Evolutionary conservation across 768 basidiomycete genomes (phyloP), one percentile per base, ranked within the genome.

Genomic region (Lentinula sp.): DNA sequence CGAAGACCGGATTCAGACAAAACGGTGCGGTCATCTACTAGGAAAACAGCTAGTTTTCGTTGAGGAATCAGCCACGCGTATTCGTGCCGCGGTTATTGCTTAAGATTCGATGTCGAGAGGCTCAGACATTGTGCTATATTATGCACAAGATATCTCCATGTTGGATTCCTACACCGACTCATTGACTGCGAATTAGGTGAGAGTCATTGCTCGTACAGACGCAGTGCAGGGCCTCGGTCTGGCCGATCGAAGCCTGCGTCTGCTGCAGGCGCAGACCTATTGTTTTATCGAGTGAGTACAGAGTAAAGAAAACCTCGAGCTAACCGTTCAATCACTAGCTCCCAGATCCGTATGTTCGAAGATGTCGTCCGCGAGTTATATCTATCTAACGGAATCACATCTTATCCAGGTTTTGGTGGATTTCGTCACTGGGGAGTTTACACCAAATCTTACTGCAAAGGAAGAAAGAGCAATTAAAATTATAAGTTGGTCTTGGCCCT

Each of bases 1-100:
- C 49, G 83, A 84, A 69, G 82, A 83, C 67, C 83, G 84, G 67
- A 80, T 82, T 3, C 78, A 79, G 65, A 78, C 81, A 6, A 83
- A 84, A 67, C 79, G 75, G 9, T 84, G 83, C 66, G 82, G 83
- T 0, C 83, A 84, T 66, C 71, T 84, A 31, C 66, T 78, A 32
- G 81, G 82, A 57, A 84, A 84, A 68, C 77, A 82, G 63, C 74
- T 84, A 60, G 82, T 79, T 53, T 74, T 80, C 0, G 70, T 75
- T 15, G 75, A 80, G 55, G 82, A 82, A 63, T 83, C 80, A 65
- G 56, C 81, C 54, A 74, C 77, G 34, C 80, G 81, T 61, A 83
- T 84, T 66, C 78, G 80, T 53, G 81, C 80, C 1, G 81, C 82
- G 0, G 79, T 76, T 40, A 75, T 75, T 61, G 81, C 80, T 18